Conservation (phyloP, 148 eudicot species). For the Rhododendron ovatum region DNA sequence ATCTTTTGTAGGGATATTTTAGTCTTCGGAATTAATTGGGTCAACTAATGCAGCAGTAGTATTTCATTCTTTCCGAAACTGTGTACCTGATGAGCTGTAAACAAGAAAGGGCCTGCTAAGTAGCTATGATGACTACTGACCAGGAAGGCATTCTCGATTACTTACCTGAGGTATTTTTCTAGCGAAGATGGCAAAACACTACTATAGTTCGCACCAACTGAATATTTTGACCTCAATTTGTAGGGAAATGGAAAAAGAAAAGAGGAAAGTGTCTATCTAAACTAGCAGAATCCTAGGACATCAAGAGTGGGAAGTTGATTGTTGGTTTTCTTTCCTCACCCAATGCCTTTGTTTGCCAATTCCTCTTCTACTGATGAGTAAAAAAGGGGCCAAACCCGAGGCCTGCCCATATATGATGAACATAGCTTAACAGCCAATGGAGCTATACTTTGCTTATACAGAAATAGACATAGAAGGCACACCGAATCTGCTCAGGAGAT, state of each 20-base stretch:
- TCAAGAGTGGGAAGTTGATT: neutral
- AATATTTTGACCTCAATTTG: neutral
- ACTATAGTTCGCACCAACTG: neutral
- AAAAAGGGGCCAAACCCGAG: neutral
- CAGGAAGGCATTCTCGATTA: neutral
- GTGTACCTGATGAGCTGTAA: neutral
- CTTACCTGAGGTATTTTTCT: neutral
- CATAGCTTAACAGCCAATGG: neutral
- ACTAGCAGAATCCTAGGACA: neutral
- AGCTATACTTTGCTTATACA: neutral
- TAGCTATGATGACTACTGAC: neutral
- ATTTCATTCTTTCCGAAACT: neutral
- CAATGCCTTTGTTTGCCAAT: too few relatives aligned
- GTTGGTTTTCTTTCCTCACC: neutral
- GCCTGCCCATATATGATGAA: neutral
- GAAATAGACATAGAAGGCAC: slow-evolving; percentile 7
- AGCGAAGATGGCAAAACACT: neutral
- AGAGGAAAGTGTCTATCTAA: neutral
- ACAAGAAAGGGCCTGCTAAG: neutral
- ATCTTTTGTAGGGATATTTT: neutral
- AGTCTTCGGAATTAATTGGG: neutral
- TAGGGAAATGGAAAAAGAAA: neutral
- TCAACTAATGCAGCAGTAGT: neutral
- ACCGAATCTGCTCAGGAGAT: slow-evolving; percentile 26
- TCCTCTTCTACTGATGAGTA: neutral